These are phyloP conservation scores for Bryoglossum gracile DNA, from an alignment of 495 filamentous ascomycete species.

Conservation along the genomic window DNA sequence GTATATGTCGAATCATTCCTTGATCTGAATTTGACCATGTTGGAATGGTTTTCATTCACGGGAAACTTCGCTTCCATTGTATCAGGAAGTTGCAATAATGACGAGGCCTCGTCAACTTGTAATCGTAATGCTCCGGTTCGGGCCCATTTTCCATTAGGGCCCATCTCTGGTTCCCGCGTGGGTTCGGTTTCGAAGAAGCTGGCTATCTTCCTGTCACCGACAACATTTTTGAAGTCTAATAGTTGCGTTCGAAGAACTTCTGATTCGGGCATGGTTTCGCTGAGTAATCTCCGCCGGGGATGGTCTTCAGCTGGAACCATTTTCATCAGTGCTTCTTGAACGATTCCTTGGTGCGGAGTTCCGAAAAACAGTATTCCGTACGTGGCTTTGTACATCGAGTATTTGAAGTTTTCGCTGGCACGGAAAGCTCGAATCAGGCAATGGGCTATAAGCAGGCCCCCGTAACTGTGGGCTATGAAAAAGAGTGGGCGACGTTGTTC, in stretches of 20 bases:
- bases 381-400: constrained; percentile 29
- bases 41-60: constrained; percentile 20
- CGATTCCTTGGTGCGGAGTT: constrained; percentile 29
- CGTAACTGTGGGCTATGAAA: constrained; percentile 25
- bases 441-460: constrained; percentile 21
- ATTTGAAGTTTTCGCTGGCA: no score
- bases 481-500: constrained; percentile 16
- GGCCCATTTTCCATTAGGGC: constrained; percentile 9
- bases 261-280: constrained; percentile 18
- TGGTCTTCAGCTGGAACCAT: constrained; percentile 23
- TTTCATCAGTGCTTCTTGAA: constrained; percentile 28
- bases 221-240: constrained; percentile 25
- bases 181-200: constrained; percentile 31
- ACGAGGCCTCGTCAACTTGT: constrained; percentile 13
- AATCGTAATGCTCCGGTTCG: constrained; percentile 10
- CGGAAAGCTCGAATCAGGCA: no score
- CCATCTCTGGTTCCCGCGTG: constrained; percentile 23
- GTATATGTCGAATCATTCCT: constrained; percentile 7
- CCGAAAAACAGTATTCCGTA: constrained; percentile 32
- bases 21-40: constrained; percentile 25
- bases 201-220: constrained; percentile 27
- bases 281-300: constrained; percentile 6
- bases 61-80: constrained; percentile 19
- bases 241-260: constrained; percentile 18
- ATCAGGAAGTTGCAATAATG: constrained; percentile 22